A percentile compares a stretch with the other conserved stretches of the same genome.
These are phyloP conservation scores for Colletotrichum ledebouriae DNA, from an alignment of 2,329 filamentous ascomycete genomes.

Conservation along the genomic window DNA sequence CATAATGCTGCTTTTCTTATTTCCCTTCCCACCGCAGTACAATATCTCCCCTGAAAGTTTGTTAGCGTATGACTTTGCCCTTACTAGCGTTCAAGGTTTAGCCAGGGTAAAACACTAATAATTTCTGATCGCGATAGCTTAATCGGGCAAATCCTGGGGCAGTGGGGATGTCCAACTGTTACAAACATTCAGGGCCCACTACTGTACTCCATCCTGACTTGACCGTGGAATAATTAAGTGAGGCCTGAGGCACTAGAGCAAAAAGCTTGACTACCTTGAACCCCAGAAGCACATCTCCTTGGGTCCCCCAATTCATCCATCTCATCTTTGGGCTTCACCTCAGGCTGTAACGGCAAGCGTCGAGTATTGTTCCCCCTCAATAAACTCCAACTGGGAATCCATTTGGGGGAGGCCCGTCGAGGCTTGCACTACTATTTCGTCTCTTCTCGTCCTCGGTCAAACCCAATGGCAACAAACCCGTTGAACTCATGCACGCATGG, in stretches of 20 bases:
- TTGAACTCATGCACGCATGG: conserved; percentile 19
- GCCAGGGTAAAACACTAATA: too few relatives aligned
- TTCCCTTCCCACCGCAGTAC: not conserved
- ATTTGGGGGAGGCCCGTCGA: not conserved
- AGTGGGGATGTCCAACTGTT: too few relatives aligned
- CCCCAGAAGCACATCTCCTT: too few relatives aligned
- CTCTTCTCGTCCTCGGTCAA: conserved; percentile 6
- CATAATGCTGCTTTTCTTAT: not conserved
- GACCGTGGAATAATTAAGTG: conserved; percentile 10
- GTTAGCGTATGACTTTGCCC: too few relatives aligned
- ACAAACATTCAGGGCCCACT: too few relatives aligned
- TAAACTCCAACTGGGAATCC: too few relatives aligned
- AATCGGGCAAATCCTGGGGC: too few relatives aligned
- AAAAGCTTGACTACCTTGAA: conserved; percentile 1
- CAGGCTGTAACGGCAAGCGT: conserved; percentile 36
- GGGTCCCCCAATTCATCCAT: too few relatives aligned
- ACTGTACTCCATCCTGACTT: not conserved
- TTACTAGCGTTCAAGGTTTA: too few relatives aligned
- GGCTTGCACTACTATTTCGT: conserved; percentile 4
- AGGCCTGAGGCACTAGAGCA: not conserved
- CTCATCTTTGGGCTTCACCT: not conserved
- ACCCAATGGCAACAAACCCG: conserved; percentile 8
- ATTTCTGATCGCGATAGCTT: too few relatives aligned
- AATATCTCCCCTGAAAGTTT: too few relatives aligned
- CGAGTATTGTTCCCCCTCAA: conserved; percentile 19